Conservation (phyloP, 108 stramenopile genomes). For the Pseudonitzschia multiseries region DNA sequence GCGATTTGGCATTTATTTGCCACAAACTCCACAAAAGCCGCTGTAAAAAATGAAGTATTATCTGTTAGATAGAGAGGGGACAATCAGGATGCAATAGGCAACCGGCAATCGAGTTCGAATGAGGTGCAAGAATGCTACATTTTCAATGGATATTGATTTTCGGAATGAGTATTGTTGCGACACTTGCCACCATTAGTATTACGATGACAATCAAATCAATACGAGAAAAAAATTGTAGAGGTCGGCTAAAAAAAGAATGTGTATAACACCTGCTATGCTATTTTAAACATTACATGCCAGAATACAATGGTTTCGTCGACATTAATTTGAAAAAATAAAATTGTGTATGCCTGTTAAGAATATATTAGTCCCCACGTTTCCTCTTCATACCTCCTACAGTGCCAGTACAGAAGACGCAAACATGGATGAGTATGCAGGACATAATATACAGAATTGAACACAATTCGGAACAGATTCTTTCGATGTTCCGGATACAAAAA, state of each 20-base stretch:
- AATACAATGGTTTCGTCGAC: background rate
- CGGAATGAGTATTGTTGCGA: no score
- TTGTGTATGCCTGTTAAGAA: no score
- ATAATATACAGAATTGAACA: background rate
- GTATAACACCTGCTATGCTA: no score
- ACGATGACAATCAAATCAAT: no score
- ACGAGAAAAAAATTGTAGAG: no score
- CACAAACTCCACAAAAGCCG: constrained; percentile 80
- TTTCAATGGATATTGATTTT: no score
- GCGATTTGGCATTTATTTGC: constrained; percentile 95
- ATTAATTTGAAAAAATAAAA: background rate
- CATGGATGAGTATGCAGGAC: background rate
- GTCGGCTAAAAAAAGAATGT: no score
- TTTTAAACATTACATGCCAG: background rate
- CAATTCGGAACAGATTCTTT: background rate
- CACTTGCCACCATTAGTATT: no score
- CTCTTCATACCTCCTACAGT: constrained; percentile 21
- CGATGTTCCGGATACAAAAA: background rate
- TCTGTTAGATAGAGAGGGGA: background rate
- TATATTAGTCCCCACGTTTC: constrained; percentile 33
- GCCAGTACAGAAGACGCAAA: background rate
- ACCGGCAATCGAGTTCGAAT: background rate
- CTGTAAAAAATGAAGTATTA: constrained; percentile 43
- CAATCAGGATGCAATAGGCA: background rate
- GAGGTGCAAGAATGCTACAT: background rate